Evolutionary conservation across 192 early-diverging fungal species (phyloP), one percentile per base, ranked within the genome.

Genomic region (Entomortierella parvispora): DNA sequence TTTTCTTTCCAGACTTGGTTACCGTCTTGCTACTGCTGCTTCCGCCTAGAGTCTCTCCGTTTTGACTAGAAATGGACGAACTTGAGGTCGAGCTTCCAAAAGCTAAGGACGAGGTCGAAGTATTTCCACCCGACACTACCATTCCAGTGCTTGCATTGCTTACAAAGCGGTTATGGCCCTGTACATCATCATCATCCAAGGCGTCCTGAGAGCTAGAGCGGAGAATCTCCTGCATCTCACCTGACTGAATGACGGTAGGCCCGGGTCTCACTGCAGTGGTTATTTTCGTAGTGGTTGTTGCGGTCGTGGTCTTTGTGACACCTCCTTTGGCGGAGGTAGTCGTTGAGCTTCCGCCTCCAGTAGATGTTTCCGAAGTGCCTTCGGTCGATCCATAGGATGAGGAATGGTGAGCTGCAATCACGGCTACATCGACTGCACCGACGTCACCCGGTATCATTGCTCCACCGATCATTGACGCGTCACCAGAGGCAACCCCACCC

Each of bases 141-240:
- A 62, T 62, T 12, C 43, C 52, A 17, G 68, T 48, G 15, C 52
- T 62, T 20, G 49, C 25, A 1, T 50, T 47, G 7, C 68, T 71
- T 25, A 62, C 53, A 15, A 53, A 40, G 32, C 60, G 68, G 46
- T 15, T 32, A 20, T 62, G 59, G 42, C 25, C 48, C 2, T 23
- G 28, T n/a, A 59, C 18, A 10, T 0, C 17, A 6, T 25, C 25
- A 2, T 50, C 60, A 15, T 22, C 9, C 18, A 33, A 32, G 12
- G 15, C 28, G 14, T 26, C 42, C 6, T 40, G 12, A 12, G 26
- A 25, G 26, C 43, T 45, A 23, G 17, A n/a, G 29, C 34, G 25
- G 17, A 62, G 26, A n/a, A 70, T 26, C 31, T 61, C 59, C 47
- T 50, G 28, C 4, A 51, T 62, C 14, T 61, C 68, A 40, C 43